phyloP scores from a whole-genome alignment of 768 basidiomycete genomes.

The Podaxis sp. region DNA sequence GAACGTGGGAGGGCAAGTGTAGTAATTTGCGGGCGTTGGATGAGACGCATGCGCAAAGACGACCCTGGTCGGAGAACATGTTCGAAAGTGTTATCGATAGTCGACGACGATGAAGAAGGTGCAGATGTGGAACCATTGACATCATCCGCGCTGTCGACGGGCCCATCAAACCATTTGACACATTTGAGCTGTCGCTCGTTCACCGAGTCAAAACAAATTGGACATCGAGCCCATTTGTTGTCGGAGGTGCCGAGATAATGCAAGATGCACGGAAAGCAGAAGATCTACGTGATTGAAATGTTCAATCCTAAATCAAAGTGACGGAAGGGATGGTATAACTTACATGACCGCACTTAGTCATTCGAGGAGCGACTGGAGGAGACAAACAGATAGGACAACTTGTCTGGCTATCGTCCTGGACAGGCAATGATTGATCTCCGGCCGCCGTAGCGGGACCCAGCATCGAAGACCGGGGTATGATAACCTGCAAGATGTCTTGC shows the following conservation, averaged over 20 bases:
- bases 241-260: constrained; percentile 87
- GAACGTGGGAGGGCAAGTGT: constrained; percentile 94
- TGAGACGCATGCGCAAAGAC: constrained; percentile 78
- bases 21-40: constrained; percentile 92
- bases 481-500: constrained; percentile 93
- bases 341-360: constrained; percentile 98
- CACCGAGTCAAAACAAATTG: constrained; percentile 94
- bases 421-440: constrained; percentile 31
- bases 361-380: constrained; percentile 83
- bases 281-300: constrained; percentile 56
- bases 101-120: constrained; percentile 48
- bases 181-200: constrained; percentile 88
- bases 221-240: constrained; percentile 90
- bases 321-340: constrained; percentile 33
- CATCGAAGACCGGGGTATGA: constrained; percentile 83
- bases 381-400: constrained; percentile 96
- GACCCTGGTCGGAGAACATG: constrained; percentile 53
- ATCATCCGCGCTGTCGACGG: constrained; percentile 32
- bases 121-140: constrained; percentile 28
- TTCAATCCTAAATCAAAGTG: constrained; percentile 15
- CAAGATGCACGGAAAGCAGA: constrained; percentile 92
- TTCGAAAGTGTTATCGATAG: constrained; percentile 33
- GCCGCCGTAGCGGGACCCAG: constrained; percentile 61
- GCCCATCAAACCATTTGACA: constrained; percentile 85
- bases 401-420: constrained; percentile 59